Evolutionary conservation across 805 yeast species (phyloP).

Genomic region (Yarrowia osloensis): DNA sequence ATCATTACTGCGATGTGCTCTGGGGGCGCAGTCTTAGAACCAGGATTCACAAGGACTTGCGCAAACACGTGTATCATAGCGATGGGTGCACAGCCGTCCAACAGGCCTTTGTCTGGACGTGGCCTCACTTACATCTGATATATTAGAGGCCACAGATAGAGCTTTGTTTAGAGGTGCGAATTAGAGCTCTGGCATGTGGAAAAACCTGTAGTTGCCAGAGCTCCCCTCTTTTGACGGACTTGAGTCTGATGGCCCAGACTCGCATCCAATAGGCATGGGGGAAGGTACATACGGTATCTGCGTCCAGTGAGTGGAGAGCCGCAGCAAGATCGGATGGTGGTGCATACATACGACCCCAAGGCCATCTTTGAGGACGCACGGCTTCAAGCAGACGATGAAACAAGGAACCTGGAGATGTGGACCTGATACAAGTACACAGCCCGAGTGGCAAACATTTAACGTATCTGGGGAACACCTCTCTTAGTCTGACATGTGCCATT

Average conservation of each 20-base stretch:
- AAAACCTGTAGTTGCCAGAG: neutral
- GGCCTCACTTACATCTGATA: neutral
- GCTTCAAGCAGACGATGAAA: neutral
- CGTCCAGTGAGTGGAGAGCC: neutral
- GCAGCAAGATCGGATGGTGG: neutral
- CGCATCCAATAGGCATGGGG: neutral
- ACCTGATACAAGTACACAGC: neutral
- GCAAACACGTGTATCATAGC: neutral
- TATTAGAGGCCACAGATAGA: slow-evolving; percentile 6
- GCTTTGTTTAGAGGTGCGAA: neutral
- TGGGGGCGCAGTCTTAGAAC: neutral
- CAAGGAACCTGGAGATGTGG: neutral
- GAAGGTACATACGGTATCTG: neutral
- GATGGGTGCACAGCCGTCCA: neutral
- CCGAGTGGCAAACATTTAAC: neutral
- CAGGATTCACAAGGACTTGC: neutral
- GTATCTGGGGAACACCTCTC: neutral
- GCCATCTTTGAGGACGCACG: neutral
- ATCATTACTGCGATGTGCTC: no score
- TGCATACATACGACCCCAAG: neutral
- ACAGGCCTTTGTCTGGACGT: neutral
- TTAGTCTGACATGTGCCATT: neutral
- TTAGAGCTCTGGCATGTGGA: neutral
- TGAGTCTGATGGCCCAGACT: neutral
- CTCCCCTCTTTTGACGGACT: neutral